Evolutionary conservation across 495 filamentous ascomycete genomes (phyloP).

Genomic region (Daldinia bambusicola): DNA sequence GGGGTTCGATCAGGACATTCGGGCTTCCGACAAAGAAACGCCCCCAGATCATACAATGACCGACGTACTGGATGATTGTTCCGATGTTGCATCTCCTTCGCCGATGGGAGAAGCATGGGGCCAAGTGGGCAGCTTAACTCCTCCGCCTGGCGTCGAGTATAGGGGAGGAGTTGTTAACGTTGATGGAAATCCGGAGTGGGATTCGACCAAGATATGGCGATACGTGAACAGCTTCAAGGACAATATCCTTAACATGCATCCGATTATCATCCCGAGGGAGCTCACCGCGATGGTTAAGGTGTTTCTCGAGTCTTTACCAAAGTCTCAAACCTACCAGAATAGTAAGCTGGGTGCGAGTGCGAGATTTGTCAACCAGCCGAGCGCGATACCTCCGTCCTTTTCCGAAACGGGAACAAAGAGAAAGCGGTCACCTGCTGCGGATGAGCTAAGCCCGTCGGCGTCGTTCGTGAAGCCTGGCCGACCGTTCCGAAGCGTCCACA

Average conservation of each 20-base stretch:
- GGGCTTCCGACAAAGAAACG: slow-evolving; percentile 51
- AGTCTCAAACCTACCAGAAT: slow-evolving; percentile 36
- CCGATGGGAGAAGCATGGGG: slow-evolving; percentile 59
- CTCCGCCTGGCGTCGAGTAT: slow-evolving; percentile 50
- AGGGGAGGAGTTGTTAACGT: slow-evolving; percentile 63
- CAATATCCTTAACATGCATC: slow-evolving; percentile 89
- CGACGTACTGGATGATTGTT: slow-evolving; percentile 52
- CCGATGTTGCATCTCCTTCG: slow-evolving; percentile 61
- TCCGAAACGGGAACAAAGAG: slow-evolving; percentile 65
- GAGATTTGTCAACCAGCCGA: slow-evolving; percentile 45
- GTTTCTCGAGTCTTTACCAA: slow-evolving; percentile 58
- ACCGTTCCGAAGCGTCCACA: slow-evolving; percentile 69
- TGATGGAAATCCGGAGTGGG: slow-evolving; percentile 72
- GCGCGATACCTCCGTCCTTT: slow-evolving; percentile 42
- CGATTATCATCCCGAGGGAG: slow-evolving; percentile 71
- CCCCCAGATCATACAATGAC: slow-evolving; percentile 47
- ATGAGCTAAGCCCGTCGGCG: slow-evolving; percentile 49
- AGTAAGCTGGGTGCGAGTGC: slow-evolving; percentile 35
- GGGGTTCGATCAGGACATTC: slow-evolving; percentile 62
- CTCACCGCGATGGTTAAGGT: slow-evolving; percentile 61
- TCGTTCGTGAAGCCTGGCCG: slow-evolving; percentile 53
- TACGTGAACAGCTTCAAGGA: slow-evolving; percentile 78
- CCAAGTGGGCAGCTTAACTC: slow-evolving; percentile 59
- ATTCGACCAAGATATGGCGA: slow-evolving; percentile 66
- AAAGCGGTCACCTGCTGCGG: slow-evolving; percentile 63